A percentile compares a stretch with the other conserved stretches of the same genome.
Evolutionary conservation across 768 basidiomycete genomes (phyloP).

Genomic region (Lactarius pseudohatsudake): DNA sequence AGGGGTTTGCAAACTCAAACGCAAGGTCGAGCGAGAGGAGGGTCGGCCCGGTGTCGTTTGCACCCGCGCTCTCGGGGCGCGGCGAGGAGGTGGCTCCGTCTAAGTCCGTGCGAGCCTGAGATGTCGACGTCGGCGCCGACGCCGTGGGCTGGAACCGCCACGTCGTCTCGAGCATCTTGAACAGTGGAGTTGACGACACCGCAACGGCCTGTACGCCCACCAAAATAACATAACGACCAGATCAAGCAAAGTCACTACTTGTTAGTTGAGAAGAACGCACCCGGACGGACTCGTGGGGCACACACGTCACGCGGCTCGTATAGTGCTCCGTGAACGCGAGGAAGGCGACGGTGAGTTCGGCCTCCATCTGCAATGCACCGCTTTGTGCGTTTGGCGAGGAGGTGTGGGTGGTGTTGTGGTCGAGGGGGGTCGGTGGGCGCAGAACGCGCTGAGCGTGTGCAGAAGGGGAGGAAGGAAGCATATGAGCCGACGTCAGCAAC

Average conservation of each 20-base stretch:
- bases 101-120: slow-evolving; percentile 42
- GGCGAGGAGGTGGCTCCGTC: slow-evolving; percentile 18
- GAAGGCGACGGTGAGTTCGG: slow-evolving; percentile 87
- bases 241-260: not conserved
- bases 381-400: slow-evolving; percentile 28
- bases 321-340: slow-evolving; percentile 86
- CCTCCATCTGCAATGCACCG: slow-evolving; percentile 56
- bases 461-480: slow-evolving; percentile 85
- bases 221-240: too few species aligned
- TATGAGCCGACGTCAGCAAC: slow-evolving; percentile 90
- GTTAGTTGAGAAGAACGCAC: slow-evolving; percentile 44
- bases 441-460: slow-evolving; percentile 72
- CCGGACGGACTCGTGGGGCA: slow-evolving; percentile 75
- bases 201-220: slow-evolving; percentile 56
- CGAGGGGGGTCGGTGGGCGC: slow-evolving; percentile 32
- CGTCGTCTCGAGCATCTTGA: slow-evolving; percentile 65
- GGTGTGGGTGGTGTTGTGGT: slow-evolving; percentile 17
- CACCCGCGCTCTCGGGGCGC: not conserved
- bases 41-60: slow-evolving; percentile 52
- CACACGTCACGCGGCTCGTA: slow-evolving; percentile 78
- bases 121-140: slow-evolving; percentile 30
- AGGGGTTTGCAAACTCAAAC: slow-evolving; percentile 84
- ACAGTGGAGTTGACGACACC: slow-evolving; percentile 68
- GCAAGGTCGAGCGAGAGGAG: slow-evolving; percentile 80
- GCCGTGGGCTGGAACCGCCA: slow-evolving; percentile 70